Evolutionary conservation across 1,284 basidiomycete species (phyloP).

Genomic region (Marasmius oreades): DNA sequence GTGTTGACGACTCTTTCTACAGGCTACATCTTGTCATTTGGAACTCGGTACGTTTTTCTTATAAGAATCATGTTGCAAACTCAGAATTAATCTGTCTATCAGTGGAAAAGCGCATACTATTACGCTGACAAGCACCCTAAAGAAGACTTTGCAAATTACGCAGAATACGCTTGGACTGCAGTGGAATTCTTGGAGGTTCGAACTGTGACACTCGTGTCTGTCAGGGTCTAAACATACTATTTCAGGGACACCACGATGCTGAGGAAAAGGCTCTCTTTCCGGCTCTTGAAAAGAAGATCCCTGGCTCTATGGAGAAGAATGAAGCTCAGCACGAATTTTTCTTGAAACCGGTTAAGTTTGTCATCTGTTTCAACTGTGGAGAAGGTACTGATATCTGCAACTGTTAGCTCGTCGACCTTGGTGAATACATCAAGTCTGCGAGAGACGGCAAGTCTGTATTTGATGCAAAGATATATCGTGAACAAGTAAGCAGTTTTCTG

Average conservation of each 20-base stretch:
- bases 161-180: conserved; percentile 14
- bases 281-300: conserved; percentile 13
- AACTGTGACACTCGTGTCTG: not conserved
- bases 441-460: conserved; percentile 7
- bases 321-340: conserved; percentile 18
- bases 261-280: conserved; percentile 17
- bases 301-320: conserved; percentile 17
- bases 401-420: conserved; percentile 13
- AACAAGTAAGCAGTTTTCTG: conserved; percentile 4
- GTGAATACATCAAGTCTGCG: conserved; percentile 14
- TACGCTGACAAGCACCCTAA: conserved; percentile 17
- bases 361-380: not conserved
- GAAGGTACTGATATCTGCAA: not conserved
- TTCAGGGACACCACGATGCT: conserved; percentile 17
- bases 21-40: conserved; percentile 19
- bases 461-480: conserved; percentile 12
- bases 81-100: not conserved
- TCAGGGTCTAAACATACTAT: not conserved
- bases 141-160: conserved; percentile 16
- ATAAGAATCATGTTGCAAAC: not conserved
- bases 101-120: conserved; percentile 20
- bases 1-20: not conserved
- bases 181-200: conserved; percentile 14
- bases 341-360: conserved; percentile 11
- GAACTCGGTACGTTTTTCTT: conserved; percentile 14